phyloP scores from a whole-genome alignment of 2,329 filamentous ascomycete species.

The Pseudogymnoascus sp. region DNA sequence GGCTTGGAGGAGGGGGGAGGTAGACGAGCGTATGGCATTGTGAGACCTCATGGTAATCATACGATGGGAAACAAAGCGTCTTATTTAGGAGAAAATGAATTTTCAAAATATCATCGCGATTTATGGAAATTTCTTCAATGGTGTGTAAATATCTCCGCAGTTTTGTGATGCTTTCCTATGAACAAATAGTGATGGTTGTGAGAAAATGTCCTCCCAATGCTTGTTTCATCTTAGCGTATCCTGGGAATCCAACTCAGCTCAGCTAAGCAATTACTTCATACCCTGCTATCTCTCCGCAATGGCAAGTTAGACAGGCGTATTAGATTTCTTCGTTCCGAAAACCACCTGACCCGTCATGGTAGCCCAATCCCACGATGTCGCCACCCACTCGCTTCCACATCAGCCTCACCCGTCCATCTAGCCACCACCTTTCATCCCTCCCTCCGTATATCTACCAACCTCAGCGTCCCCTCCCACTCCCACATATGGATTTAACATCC shows the following conservation, averaged over 20 bases:
- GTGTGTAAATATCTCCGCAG: not conserved
- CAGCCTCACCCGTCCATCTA: not conserved
- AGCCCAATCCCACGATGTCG: not conserved
- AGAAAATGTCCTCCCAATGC: not conserved
- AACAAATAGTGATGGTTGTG: not conserved
- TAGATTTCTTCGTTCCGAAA: not conserved
- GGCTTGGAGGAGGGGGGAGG: not conserved
- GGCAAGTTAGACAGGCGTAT: not conserved
- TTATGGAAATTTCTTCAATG: not conserved
- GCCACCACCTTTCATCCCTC: not conserved
- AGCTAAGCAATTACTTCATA: slow-evolving; percentile 6
- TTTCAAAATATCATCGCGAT: not conserved
- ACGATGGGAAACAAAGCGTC: not conserved
- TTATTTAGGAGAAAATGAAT: not conserved
- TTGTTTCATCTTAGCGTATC: not conserved
- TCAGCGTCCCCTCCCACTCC: not conserved
- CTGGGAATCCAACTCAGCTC: not conserved
- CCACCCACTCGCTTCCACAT: not conserved
- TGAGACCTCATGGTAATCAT: not conserved
- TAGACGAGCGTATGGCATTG: not conserved
- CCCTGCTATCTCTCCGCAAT: not conserved
- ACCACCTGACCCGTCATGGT: slow-evolving; percentile 1
- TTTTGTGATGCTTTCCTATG: not conserved
- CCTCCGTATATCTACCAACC: not conserved
- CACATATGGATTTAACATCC: slow-evolving; percentile 8